phyloP scores from a whole-genome alignment of 1,284 basidiomycete genomes.

The Sparassis latifolia region DNA sequence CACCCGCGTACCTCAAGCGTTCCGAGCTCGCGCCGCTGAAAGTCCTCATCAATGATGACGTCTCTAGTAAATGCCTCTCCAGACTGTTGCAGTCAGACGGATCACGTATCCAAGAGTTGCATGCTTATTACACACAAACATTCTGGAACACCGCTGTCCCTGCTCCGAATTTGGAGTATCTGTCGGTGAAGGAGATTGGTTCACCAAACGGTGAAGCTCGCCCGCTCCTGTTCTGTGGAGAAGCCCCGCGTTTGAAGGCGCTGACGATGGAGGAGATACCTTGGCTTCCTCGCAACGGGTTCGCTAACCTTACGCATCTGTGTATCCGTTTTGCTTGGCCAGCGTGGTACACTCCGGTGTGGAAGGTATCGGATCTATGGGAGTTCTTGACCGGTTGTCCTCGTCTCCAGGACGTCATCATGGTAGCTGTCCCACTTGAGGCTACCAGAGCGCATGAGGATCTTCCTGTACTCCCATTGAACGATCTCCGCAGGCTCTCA shows the following conservation, averaged over 20 bases:
- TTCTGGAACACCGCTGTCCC: too few relatives aligned
- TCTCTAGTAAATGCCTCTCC: too few relatives aligned
- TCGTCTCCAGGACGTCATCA: background rate
- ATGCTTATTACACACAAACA: too few relatives aligned
- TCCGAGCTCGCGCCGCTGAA: too few relatives aligned
- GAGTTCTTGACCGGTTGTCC: background rate
- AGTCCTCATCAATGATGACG: too few relatives aligned
- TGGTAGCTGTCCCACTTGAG: background rate
- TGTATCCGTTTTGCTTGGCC: background rate
- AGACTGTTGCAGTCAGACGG: too few relatives aligned
- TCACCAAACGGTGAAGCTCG: background rate
- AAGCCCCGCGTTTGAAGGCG: background rate
- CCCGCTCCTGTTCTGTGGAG: background rate
- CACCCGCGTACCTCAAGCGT: too few relatives aligned
- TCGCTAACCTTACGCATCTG: background rate
- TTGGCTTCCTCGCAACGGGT: background rate
- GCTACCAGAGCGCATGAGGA: background rate
- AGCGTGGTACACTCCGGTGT: background rate
- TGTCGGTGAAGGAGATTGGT: too few relatives aligned
- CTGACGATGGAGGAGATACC: background rate
- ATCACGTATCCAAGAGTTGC: too few relatives aligned
- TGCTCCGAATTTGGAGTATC: too few relatives aligned
- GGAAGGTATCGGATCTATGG: background rate
- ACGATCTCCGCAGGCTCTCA: background rate
- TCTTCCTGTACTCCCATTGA: background rate